phyloP scores from a whole-genome alignment of 768 basidiomycete species.

The Obba rivulosa region DNA sequence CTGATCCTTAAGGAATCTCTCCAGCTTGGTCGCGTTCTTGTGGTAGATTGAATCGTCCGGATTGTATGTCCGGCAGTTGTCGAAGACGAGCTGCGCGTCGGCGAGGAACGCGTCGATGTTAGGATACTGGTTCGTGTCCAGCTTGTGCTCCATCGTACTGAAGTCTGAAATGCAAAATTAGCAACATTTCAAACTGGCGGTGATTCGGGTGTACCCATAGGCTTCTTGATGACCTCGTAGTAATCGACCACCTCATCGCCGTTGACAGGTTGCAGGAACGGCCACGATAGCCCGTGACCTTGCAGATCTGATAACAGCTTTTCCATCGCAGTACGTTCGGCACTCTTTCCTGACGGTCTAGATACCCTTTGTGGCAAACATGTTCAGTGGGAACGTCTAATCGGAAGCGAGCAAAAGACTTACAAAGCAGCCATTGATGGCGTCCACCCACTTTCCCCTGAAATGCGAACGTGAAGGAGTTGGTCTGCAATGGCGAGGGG shows the following conservation, averaged over 20 bases:
- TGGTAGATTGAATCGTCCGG: slow-evolving; percentile 73
- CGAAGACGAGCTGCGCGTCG: slow-evolving; percentile 81
- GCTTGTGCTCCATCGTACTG: slow-evolving; percentile 80
- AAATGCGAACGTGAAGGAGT: background rate
- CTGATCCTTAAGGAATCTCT: slow-evolving; percentile 63
- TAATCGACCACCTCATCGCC: slow-evolving; percentile 81
- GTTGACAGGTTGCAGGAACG: slow-evolving; percentile 81
- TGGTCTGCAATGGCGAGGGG: slow-evolving; percentile 5
- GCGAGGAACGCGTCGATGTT: slow-evolving; percentile 67
- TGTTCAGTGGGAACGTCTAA: slow-evolving; percentile 4
- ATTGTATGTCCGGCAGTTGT: slow-evolving; percentile 89
- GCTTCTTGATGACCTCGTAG: slow-evolving; percentile 80
- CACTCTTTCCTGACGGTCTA: slow-evolving; percentile 45
- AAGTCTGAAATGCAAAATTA: slow-evolving; percentile 50
- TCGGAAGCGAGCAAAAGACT: slow-evolving; percentile 20
- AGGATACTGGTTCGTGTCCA: slow-evolving; percentile 82
- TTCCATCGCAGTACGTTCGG: slow-evolving; percentile 66
- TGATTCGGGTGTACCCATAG: slow-evolving; percentile 71
- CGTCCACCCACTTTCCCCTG: slow-evolving; percentile 92
- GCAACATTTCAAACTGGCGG: background rate
- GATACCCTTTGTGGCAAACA: slow-evolving; percentile 20
- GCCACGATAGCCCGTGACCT: slow-evolving; percentile 78
- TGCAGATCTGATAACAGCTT: slow-evolving; percentile 75
- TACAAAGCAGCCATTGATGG: slow-evolving; percentile 73
- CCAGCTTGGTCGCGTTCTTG: slow-evolving; percentile 80